Percentiles rank a stretch among this genome's conserved stretches.
Conservation (phyloP, 1,284 basidiomycete genomes). For the Cutaneotrichosporon dermatis region DNA sequence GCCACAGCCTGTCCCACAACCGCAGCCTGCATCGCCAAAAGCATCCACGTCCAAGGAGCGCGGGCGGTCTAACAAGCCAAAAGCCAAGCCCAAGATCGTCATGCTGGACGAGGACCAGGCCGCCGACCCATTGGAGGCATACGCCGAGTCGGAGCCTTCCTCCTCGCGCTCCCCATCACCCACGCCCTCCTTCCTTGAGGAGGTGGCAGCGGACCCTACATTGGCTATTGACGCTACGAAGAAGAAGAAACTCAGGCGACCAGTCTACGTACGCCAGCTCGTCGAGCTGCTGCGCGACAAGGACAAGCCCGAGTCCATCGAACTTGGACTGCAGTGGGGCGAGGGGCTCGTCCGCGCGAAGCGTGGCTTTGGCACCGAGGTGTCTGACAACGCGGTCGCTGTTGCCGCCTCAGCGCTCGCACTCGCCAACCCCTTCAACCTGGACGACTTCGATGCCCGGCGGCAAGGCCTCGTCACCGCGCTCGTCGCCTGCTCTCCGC, state of each 20-base stretch:
- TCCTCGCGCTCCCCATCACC: conserved; percentile 77
- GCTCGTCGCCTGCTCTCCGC: conserved; percentile 71
- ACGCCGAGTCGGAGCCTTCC: conserved; percentile 56
- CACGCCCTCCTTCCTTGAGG: conserved; percentile 68
- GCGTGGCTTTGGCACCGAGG: conserved; percentile 63
- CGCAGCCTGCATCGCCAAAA: conserved; percentile 1
- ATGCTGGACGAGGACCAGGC: conserved; percentile 47
- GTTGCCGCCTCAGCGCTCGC: conserved; percentile 68
- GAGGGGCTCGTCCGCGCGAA: conserved; percentile 79
- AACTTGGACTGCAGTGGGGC: conserved; percentile 70
- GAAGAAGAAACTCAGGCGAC: conserved; percentile 62
- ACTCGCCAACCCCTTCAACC: conserved; percentile 76
- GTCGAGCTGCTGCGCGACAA: conserved; percentile 65
- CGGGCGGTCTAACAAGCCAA: background rate
- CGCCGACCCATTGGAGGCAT: conserved; percentile 79
- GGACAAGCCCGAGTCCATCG: conserved; percentile 67
- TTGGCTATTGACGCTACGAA: conserved; percentile 50
- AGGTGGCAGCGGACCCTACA: conserved; percentile 79
- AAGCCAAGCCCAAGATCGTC: conserved; percentile 31
- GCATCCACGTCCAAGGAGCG: too few relatives aligned
- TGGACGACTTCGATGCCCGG: conserved; percentile 70
- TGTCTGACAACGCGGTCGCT: conserved; percentile 83
- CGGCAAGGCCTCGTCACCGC: conserved; percentile 72
- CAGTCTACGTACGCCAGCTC: conserved; percentile 78
- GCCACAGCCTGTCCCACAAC: background rate